These are phyloP conservation scores for Rhododendron simsii DNA, from an alignment of 148 eudicot genomes.

Conservation along the genomic window DNA sequence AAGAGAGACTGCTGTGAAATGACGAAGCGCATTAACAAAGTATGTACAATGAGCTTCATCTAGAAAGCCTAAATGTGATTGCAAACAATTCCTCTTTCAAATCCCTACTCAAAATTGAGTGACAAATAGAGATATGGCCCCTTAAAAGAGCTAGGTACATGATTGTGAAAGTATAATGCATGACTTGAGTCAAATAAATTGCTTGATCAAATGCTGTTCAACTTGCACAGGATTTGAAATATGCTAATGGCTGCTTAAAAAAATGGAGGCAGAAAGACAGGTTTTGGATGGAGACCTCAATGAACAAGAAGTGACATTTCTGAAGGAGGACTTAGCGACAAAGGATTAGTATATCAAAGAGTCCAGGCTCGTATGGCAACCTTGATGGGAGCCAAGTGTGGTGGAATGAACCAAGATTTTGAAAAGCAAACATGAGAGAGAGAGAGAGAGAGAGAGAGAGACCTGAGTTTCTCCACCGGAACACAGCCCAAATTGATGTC, in stretches of 20 bases:
- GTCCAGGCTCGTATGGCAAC: neutral
- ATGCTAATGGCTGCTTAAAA: neutral
- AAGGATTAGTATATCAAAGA: neutral
- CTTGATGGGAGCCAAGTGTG: too few relatives aligned
- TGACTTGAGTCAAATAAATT: neutral
- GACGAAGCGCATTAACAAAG: neutral
- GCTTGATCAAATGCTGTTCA: neutral
- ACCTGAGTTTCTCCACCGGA: constrained; percentile 91
- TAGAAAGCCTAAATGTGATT: neutral
- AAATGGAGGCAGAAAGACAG: neutral
- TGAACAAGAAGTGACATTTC: neutral
- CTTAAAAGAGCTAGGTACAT: neutral
- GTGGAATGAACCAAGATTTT: neutral
- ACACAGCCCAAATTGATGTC: constrained; percentile 63
- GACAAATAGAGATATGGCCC: neutral
- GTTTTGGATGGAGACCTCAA: neutral
- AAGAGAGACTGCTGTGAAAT: neutral
- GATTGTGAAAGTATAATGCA: neutral
- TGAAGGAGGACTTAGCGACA: neutral
- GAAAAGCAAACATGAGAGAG: neutral
- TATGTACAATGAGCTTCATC: neutral
- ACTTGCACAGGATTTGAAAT: neutral
- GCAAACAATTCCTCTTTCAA: neutral
- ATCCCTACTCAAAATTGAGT: neutral
- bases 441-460: neutral